Conservation (phyloP, 2,329 filamentous ascomycete genomes). For the Elsinoe batatas region DNA sequence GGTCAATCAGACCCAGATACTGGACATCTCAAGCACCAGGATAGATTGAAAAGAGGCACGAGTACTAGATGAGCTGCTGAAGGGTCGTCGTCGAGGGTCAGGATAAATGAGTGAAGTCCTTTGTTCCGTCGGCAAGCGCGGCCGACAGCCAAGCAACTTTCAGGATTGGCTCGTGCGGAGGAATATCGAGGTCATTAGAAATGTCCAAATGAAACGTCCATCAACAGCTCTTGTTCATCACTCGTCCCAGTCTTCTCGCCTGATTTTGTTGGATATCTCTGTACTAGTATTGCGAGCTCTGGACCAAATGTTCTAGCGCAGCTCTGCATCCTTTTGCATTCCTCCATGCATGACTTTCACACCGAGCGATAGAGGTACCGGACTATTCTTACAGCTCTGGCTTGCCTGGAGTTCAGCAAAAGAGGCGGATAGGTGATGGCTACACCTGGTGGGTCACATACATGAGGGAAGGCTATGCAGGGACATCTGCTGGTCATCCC, state of each 20-base stretch:
- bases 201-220: slow-evolving; percentile 9
- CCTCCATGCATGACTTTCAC: background rate
- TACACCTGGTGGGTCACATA: slow-evolving; percentile 11
- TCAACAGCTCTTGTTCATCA: background rate
- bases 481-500: background rate
- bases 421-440: slow-evolving; percentile 3
- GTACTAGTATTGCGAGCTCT: background rate
- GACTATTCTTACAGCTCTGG: background rate
- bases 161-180: slow-evolving; percentile 11
- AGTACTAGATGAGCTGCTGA: background rate
- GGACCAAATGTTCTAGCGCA: background rate
- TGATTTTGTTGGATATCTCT: background rate
- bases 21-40: no score
- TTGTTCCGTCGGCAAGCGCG: slow-evolving; percentile 2
- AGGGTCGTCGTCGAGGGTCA: background rate
- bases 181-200: slow-evolving; percentile 13
- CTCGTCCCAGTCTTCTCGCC: background rate
- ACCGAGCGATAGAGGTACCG: slow-evolving; percentile 7
- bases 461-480: background rate
- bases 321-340: background rate
- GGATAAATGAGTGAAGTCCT: slow-evolving; percentile 4
- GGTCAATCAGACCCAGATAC: no score
- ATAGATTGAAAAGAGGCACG: background rate
- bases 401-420: background rate
- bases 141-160: slow-evolving; percentile 6